phyloP scores from a whole-genome alignment of 768 basidiomycete genomes.

The Cystofilobasidium ferigula region DNA sequence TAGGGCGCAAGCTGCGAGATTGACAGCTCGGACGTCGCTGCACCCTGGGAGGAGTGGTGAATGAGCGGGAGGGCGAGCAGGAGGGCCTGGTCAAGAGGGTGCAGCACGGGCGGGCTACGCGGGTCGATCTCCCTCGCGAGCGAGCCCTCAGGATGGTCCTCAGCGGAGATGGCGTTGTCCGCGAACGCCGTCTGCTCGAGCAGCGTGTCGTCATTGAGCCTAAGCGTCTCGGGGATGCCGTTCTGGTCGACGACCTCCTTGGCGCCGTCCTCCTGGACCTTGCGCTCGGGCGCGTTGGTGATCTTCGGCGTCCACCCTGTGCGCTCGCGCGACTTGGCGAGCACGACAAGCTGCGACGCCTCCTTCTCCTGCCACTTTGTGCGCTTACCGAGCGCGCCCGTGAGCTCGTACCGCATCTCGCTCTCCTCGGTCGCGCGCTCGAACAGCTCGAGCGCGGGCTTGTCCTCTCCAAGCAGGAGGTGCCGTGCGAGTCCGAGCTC shows the following conservation, averaged over 20 bases:
- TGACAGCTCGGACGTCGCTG: constrained; percentile 46
- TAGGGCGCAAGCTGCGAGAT: constrained; percentile 87
- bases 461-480: constrained; percentile 50
- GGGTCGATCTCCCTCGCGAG: constrained; percentile 50
- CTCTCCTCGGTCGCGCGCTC: constrained; percentile 60
- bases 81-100: constrained; percentile 88
- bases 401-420: constrained; percentile 76
- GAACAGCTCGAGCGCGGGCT: constrained; percentile 63
- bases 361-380: constrained; percentile 86
- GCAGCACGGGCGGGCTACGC: constrained; percentile 67
- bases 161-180: constrained; percentile 34
- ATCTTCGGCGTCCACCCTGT: constrained; percentile 33
- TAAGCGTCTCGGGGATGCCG: constrained; percentile 61
- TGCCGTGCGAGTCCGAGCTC: constrained; percentile 75
- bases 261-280: constrained; percentile 21
- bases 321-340: constrained; percentile 68
- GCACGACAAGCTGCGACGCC: constrained; percentile 76
- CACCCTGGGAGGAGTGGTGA: constrained; percentile 65
- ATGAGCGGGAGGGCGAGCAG: constrained; percentile 74
- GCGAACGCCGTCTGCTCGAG: constrained; percentile 80
- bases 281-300: constrained; percentile 14
- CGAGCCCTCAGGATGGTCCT: too few relatives aligned
- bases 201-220: constrained; percentile 88
- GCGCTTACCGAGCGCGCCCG: constrained; percentile 81
- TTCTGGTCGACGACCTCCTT: constrained; percentile 10